Evolutionary conservation across 169 alveolate species (phyloP).

Genomic region (Eimeria maxima): DNA sequence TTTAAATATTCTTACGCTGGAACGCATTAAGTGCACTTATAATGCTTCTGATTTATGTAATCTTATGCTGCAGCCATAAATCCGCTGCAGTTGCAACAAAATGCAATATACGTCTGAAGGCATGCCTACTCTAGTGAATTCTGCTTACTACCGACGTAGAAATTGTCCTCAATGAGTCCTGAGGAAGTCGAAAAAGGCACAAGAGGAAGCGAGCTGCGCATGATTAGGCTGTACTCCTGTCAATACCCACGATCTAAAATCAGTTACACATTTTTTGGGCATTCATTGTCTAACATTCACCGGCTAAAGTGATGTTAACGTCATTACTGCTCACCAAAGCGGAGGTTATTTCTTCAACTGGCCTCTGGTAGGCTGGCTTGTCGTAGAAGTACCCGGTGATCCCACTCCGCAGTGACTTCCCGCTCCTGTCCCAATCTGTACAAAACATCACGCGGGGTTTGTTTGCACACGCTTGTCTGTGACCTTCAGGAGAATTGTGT

Average conservation of each 20-base stretch:
- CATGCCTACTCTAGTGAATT: not conserved
- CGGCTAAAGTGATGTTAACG: not conserved
- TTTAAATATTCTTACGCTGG: not conserved
- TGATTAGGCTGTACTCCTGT: too few species aligned
- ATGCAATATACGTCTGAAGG: too few species aligned
- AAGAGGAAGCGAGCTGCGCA: not conserved
- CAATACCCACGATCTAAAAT: too few species aligned
- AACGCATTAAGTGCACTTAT: too few species aligned
- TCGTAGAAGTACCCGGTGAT: constrained; percentile 59
- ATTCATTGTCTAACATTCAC: not conserved
- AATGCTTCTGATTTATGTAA: too few species aligned
- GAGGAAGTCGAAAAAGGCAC: not conserved
- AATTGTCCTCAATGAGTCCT: constrained; percentile 43
- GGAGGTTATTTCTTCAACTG: not conserved
- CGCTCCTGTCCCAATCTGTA: constrained; percentile 63
- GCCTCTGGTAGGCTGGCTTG: constrained; percentile 33
- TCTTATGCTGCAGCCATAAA: too few species aligned
- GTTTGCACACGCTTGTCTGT: not conserved
- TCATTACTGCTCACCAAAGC: constrained; percentile 2
- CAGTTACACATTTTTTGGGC: not conserved
- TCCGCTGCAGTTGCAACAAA: too few species aligned
- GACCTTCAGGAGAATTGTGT: too few species aligned
- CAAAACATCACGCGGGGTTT: not conserved
- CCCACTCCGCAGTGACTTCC: not conserved
- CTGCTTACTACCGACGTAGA: not conserved